phyloP scores from a whole-genome alignment of 2,329 filamentous ascomycete genomes.

The Diaporthe vaccinii region DNA sequence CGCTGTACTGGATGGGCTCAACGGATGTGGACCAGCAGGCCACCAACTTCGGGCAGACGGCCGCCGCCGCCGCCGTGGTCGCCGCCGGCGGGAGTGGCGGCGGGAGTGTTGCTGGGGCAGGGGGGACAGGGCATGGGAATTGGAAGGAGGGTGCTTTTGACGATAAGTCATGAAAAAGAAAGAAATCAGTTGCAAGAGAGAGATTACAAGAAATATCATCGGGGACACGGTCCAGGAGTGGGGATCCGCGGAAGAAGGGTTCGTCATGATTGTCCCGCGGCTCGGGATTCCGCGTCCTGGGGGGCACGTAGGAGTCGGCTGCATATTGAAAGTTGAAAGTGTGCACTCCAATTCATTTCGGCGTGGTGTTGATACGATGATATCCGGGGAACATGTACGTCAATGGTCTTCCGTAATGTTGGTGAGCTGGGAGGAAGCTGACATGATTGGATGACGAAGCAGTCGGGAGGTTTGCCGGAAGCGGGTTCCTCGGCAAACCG shows the following conservation, averaged over 20 bases:
- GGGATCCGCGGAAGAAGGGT: background rate
- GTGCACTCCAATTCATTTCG: background rate
- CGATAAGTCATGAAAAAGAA: constrained; percentile 16
- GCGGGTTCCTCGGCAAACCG: constrained; percentile 1
- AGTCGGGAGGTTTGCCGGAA: constrained; percentile 1
- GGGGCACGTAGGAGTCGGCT: background rate
- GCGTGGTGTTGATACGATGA: background rate
- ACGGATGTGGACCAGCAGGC: constrained; percentile 74
- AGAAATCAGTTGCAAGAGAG: background rate
- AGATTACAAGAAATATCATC: background rate
- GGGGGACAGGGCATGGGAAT: constrained; percentile 44
- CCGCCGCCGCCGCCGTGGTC: constrained; percentile 58
- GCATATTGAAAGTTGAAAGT: background rate
- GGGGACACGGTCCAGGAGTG: background rate
- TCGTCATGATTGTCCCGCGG: background rate
- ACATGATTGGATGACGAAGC: background rate
- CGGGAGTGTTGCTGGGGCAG: constrained; percentile 51
- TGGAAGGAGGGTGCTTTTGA: constrained; percentile 76
- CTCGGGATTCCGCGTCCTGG: background rate
- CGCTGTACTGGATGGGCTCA: constrained; percentile 86
- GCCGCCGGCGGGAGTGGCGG: constrained; percentile 56
- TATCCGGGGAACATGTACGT: background rate
- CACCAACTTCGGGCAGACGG: constrained; percentile 66
- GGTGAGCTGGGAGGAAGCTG: background rate
- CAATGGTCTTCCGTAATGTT: background rate